Evolutionary conservation across 2,329 filamentous ascomycete species (phyloP).

Genomic region (Beauveria asiatica): DNA sequence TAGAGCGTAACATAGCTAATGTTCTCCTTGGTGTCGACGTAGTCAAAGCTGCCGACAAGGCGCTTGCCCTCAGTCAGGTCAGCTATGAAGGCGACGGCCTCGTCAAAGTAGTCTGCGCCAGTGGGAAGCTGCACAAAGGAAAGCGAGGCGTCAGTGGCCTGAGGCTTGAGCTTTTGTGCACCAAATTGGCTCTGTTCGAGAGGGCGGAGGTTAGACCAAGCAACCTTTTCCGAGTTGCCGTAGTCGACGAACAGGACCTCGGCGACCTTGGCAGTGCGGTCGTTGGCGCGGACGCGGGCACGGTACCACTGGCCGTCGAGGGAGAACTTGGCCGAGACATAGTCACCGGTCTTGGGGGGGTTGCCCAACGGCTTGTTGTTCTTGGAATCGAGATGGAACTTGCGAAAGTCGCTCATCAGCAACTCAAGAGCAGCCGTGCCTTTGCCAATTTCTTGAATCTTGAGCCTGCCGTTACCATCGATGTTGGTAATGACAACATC

Average conservation of each 20-base stretch:
- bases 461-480: constrained; percentile 71
- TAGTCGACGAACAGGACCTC: constrained; percentile 96
- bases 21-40: constrained; percentile 68
- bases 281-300: constrained; percentile 81
- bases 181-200: constrained; percentile 73
- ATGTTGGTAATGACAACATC: constrained; percentile 90
- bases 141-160: constrained; percentile 79
- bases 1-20: constrained; percentile 81
- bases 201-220: constrained; percentile 78
- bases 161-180: constrained; percentile 70
- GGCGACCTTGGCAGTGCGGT: constrained; percentile 78
- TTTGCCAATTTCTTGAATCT: constrained; percentile 82
- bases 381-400: constrained; percentile 77
- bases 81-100: constrained; percentile 67
- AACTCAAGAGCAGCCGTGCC: constrained; percentile 79
- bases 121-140: constrained; percentile 85
- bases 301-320: constrained; percentile 93
- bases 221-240: constrained; percentile 82
- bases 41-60: constrained; percentile 87
- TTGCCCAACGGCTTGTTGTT: constrained; percentile 67
- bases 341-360: constrained; percentile 82
- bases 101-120: constrained; percentile 71
- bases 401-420: constrained; percentile 83
- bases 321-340: constrained; percentile 84
- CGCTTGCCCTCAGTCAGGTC: constrained; percentile 66